Evolutionary conservation across 768 basidiomycete species (phyloP).

Genomic region (Lactarius sanguifluus): DNA sequence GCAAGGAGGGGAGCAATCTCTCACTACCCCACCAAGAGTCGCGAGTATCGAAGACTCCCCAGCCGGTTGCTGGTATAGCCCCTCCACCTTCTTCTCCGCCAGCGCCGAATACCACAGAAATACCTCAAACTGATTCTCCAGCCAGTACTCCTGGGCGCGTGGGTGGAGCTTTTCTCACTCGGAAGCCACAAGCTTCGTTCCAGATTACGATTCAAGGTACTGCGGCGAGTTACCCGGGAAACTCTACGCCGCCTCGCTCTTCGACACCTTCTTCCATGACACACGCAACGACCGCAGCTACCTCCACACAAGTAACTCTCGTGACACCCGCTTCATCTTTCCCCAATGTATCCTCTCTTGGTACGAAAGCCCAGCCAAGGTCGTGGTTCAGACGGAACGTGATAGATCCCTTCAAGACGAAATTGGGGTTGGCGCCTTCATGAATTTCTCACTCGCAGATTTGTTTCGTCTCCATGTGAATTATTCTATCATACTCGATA

Average conservation of each 20-base stretch:
- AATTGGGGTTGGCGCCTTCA: conserved; percentile 15
- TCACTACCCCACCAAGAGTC: neutral
- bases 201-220: neutral
- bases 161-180: conserved; percentile 21
- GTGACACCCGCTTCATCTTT: conserved; percentile 22
- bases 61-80: neutral
- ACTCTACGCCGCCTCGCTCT: conserved; percentile 20
- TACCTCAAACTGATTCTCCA: neutral
- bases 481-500: neutral
- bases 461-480: neutral
- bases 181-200: conserved; percentile 21
- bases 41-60: neutral
- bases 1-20: neutral
- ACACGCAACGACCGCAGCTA: conserved; percentile 9
- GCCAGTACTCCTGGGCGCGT: conserved; percentile 4
- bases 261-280: conserved; percentile 24
- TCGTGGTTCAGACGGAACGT: conserved; percentile 25
- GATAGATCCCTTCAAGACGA: conserved; percentile 20
- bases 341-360: conserved; percentile 15
- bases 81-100: neutral
- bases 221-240: neutral
- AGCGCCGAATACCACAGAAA: neutral
- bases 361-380: neutral
- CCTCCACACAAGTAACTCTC: conserved; percentile 5
- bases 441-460: neutral